Conservation (phyloP, 164 flowering plant genomes). For the Vitis labrusca region DNA sequence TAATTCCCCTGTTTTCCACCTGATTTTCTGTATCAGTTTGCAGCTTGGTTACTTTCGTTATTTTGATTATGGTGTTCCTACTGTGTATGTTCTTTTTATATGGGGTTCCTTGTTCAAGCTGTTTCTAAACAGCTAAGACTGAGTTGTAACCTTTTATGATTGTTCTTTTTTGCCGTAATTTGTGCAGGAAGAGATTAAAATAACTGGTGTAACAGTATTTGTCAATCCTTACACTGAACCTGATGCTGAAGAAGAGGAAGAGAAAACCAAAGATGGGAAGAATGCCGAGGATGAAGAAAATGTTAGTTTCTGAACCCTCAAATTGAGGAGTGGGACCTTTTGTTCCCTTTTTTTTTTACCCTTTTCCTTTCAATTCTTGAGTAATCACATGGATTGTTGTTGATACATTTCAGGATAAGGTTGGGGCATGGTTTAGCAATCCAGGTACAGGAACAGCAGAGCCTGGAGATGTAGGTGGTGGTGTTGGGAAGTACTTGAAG, state of each 20-base stretch:
- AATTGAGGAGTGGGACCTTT: background rate
- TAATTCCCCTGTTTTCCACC: too few species aligned
- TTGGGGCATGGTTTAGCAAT: slow-evolving; percentile 95
- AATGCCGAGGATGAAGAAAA: slow-evolving; percentile 61
- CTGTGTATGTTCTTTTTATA: background rate
- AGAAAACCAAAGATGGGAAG: slow-evolving; percentile 48
- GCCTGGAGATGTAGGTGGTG: slow-evolving; percentile 48
- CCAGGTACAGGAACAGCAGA: slow-evolving; percentile 61
- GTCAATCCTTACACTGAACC: slow-evolving; percentile 89
- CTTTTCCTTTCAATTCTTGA: background rate
- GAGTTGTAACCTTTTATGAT: too few species aligned
- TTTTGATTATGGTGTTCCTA: too few species aligned
- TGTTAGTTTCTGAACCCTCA: slow-evolving; percentile 33
- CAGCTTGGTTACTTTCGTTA: too few species aligned
- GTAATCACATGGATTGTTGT: background rate
- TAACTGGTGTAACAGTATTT: slow-evolving; percentile 62
- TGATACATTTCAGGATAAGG: slow-evolving; percentile 59
- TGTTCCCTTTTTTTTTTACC: background rate
- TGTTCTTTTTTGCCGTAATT: background rate
- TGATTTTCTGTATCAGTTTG: too few species aligned
- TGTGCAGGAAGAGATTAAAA: slow-evolving; percentile 93
- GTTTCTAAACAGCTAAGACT: too few species aligned
- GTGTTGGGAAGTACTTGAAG: slow-evolving; percentile 88
- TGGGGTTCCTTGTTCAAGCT: background rate
- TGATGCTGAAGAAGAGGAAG: slow-evolving; percentile 73